These are phyloP conservation scores for Ramicandelaber brevisporus DNA, from an alignment of 192 early-diverging fungal species.

Conservation along the genomic window DNA sequence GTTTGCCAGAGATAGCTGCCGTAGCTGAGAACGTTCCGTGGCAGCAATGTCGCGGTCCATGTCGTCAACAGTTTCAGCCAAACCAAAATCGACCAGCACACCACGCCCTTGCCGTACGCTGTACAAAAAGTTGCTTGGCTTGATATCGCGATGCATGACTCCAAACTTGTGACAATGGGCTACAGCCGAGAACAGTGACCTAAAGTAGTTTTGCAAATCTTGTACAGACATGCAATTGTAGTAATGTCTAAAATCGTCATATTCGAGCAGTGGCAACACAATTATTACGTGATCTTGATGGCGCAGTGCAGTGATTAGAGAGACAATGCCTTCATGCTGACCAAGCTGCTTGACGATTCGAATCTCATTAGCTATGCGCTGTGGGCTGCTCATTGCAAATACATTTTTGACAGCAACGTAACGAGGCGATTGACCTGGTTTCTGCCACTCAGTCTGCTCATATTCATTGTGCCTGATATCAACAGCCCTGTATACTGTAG, in stretches of 20 bases:
- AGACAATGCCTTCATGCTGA: slow-evolving; percentile 42
- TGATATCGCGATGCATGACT: slow-evolving; percentile 81
- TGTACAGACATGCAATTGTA: slow-evolving; percentile 26
- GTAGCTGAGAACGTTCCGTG: slow-evolving; percentile 5
- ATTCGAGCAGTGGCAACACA: slow-evolving; percentile 60
- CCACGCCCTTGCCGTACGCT: slow-evolving; percentile 36
- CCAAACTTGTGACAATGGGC: slow-evolving; percentile 34
- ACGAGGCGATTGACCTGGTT: slow-evolving; percentile 5
- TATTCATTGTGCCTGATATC: slow-evolving; percentile 45
- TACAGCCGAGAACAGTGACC: slow-evolving; percentile 40
- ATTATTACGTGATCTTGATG: slow-evolving; percentile 57
- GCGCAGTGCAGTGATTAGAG: slow-evolving; percentile 53
- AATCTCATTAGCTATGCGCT: slow-evolving; percentile 62
- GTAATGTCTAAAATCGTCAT: slow-evolving; percentile 56
- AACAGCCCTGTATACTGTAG: slow-evolving; percentile 72
- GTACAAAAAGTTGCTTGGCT: slow-evolving; percentile 90
- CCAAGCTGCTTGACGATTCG: slow-evolving; percentile 43
- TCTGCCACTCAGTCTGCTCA: slow-evolving; percentile 20
- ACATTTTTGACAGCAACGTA: slow-evolving; percentile 71
- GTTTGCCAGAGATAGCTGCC: too few species aligned
- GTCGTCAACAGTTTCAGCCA: slow-evolving; percentile 36
- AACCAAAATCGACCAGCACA: slow-evolving; percentile 77
- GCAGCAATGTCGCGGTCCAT: slow-evolving; percentile 14
- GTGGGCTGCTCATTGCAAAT: slow-evolving; percentile 53
- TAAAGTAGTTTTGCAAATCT: slow-evolving; percentile 55